Conservation (phyloP, 768 basidiomycete genomes). For the Leucogyrophana mollusca region DNA sequence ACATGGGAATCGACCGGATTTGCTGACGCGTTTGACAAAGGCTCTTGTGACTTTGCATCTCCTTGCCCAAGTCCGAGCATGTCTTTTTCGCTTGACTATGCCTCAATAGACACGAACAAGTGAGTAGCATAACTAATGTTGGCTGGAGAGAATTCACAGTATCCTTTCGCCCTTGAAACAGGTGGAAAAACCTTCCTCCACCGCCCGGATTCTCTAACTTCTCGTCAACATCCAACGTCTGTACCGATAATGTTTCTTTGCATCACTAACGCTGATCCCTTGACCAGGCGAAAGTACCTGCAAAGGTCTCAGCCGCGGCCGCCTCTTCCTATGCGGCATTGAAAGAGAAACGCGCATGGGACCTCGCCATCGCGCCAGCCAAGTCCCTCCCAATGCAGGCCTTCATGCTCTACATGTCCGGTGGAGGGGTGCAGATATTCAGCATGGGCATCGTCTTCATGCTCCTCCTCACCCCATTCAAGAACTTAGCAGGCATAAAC, state of each 20-base stretch:
- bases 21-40: no score
- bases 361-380: conserved; percentile 78
- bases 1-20: no score
- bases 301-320: conserved; percentile 32
- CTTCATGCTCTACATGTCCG: conserved; percentile 99
- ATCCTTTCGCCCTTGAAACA: background rate
- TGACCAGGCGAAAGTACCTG: conserved; percentile 41
- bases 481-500: conserved; percentile 78
- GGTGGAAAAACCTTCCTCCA: conserved; percentile 63
- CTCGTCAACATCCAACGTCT: conserved; percentile 28
- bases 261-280: background rate
- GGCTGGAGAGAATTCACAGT: background rate
- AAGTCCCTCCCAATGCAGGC: conserved; percentile 96
- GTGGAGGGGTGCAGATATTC: conserved; percentile 93
- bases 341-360: conserved; percentile 83
- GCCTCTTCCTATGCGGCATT: conserved; percentile 59
- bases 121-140: conserved; percentile 5
- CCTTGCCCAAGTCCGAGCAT: background rate
- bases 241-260: conserved; percentile 1
- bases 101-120: conserved; percentile 29
- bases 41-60: no score
- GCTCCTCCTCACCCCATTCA: conserved; percentile 85
- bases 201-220: conserved; percentile 67
- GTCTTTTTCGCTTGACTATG: conserved; percentile 22
- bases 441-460: conserved; percentile 96